These are phyloP conservation scores for Penicillium psychrosexuale DNA, from an alignment of 2,329 filamentous ascomycete genomes.

Conservation along the genomic window DNA sequence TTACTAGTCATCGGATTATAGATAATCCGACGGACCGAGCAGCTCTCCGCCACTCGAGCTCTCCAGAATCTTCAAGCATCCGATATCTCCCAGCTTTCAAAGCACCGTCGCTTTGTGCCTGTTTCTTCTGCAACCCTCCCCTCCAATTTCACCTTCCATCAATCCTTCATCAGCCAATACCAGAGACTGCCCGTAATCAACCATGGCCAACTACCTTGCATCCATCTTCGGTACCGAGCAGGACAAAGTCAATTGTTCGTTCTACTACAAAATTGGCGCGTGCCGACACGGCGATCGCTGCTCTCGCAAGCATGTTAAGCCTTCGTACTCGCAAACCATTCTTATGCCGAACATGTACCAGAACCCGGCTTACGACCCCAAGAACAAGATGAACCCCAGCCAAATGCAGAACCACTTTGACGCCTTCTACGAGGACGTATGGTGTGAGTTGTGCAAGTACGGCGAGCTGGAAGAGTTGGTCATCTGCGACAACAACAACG, in stretches of 20 bases:
- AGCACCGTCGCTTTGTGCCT: constrained; percentile 1
- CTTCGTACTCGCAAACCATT: constrained; percentile 95
- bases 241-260: constrained; percentile 99
- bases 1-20: background rate
- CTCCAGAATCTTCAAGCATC: constrained; percentile 37
- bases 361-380: constrained; percentile 94
- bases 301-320: constrained; percentile 98
- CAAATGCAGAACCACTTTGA: constrained; percentile 99
- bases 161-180: background rate
- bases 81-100: constrained; percentile 18
- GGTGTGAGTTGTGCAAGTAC: constrained; percentile 99
- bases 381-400: constrained; percentile 92
- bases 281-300: constrained; percentile 98
- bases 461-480: constrained; percentile 97
- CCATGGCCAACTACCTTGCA: constrained; percentile 96
- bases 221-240: constrained; percentile 99
- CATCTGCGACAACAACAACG: constrained; percentile 99
- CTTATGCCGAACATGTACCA: constrained; percentile 98
- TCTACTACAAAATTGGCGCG: constrained; percentile 99
- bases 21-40: constrained; percentile 12
- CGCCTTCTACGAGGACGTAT: constrained; percentile 99
- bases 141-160: background rate
- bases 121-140: background rate
- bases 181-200: constrained; percentile 17
- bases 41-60: constrained; percentile 26